phyloP scores from a whole-genome alignment of 2,329 filamentous ascomycete genomes.

The Lasiodiplodia citricola region DNA sequence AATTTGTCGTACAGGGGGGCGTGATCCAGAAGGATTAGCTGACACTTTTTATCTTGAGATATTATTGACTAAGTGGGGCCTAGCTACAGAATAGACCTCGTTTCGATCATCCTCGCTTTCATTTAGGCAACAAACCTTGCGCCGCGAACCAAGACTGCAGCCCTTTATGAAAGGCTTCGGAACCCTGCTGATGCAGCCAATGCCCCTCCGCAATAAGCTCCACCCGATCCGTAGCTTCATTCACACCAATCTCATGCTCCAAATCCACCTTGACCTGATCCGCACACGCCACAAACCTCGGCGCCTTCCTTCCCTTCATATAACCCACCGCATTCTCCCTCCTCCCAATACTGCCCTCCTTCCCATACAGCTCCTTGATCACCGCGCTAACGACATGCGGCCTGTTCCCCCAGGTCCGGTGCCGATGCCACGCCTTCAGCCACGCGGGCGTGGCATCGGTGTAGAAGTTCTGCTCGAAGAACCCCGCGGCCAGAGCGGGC shows the following conservation, averaged over 20 bases:
- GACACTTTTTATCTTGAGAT: too few species aligned
- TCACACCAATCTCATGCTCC: conserved; percentile 29
- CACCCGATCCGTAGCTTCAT: conserved; percentile 27
- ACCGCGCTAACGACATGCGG: conserved; percentile 25
- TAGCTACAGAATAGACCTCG: too few species aligned
- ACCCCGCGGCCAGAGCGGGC: background rate
- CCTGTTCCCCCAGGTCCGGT: conserved; percentile 27
- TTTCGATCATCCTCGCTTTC: too few species aligned
- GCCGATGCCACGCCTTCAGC: conserved; percentile 32
- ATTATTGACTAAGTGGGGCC: too few species aligned
- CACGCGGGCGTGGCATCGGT: conserved; percentile 26
- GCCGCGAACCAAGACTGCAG: conserved; percentile 30
- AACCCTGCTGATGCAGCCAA: conserved; percentile 31
- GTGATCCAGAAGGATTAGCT: too few species aligned
- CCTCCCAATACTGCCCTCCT: conserved; percentile 26
- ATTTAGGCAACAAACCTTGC: background rate
- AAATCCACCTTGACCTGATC: conserved; percentile 27
- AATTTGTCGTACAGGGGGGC: too few species aligned
- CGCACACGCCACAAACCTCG: conserved; percentile 29
- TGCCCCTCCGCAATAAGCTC: conserved; percentile 29
- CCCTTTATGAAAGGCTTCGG: conserved; percentile 30
- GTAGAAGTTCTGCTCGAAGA: background rate
- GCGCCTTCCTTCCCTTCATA: conserved; percentile 26
- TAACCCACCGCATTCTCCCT: conserved; percentile 27
- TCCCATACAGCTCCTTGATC: conserved; percentile 22